Base-by-base conservation (phyloP, 2,329 filamentous ascomycete genomes). In the Xylariaceae sp. region DNA sequence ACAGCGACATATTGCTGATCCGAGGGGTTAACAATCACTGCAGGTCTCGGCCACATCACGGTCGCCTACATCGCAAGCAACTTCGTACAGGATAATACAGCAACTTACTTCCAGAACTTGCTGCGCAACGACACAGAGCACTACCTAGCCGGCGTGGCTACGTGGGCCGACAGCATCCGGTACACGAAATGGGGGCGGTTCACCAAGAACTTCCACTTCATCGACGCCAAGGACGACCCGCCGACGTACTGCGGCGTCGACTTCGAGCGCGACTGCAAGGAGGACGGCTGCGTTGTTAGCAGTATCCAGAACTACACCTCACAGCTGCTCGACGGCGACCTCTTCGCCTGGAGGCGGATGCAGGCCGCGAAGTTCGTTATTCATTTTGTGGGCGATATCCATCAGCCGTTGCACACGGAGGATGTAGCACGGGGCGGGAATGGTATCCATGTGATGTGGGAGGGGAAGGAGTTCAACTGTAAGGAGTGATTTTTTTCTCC, bases 381-480 rank as follows among this genome's bases (percentile, higher is more conserved):
- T 33, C 79, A 88, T 65, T 87, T 88, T 59, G 66, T 87, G 43
- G 81, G 82, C 43, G 85, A 87, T 63, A 77, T 86, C 48, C 82
- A 86, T 63, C 80, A 86, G 66, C 82, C 82, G 22, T 68, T 86
- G 46, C 82, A 86, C 62, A 77, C 77, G 43, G 82, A 86, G 64
- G 73, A 83, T 44, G 75, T 83, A 6, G 71, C 74, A 2, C 67
- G 74, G 19, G 86, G 86, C 43, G 85, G 85, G 1, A 90, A 89
- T 55, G 75, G 76, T 10, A 85, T 89, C 55, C 63, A 71, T 12
- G 85, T 89, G 1, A 69, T 67, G 14, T 89, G 82, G 66, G 70
- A 80, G 21, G 74, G 73, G 3, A 62, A 65, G 22, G 64, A 70
- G 22, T 73, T 77, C 44, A 89, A 89, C 59, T 72, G 53, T 55